Evolutionary conservation across 345 rosid species (phyloP).

Genomic region (Kandelia obovata): DNA sequence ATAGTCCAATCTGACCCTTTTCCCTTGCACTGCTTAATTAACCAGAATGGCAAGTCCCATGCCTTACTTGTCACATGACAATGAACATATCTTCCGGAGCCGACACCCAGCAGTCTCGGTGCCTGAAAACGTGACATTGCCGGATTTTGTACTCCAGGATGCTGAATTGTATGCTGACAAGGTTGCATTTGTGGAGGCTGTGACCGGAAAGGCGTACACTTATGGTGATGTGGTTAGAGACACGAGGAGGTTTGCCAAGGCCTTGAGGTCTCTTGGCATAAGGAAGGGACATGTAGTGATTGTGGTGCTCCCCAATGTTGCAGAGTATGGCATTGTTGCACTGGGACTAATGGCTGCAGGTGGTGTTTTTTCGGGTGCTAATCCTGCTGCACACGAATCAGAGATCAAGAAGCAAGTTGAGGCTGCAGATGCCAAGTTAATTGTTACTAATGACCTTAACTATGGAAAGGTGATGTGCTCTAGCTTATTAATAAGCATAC

Average conservation of each 20-base stretch:
- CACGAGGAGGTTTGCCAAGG: slow-evolving; percentile 66
- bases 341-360: slow-evolving; percentile 93
- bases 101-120: slow-evolving; percentile 53
- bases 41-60: slow-evolving; percentile 20
- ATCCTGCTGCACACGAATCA: slow-evolving; percentile 67
- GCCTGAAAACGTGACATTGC: slow-evolving; percentile 59
- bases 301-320: slow-evolving; percentile 80
- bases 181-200: slow-evolving; percentile 81
- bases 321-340: slow-evolving; percentile 78
- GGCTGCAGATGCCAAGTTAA: slow-evolving; percentile 75
- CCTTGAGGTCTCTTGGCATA: slow-evolving; percentile 70
- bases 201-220: slow-evolving; percentile 64
- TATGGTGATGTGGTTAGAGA: slow-evolving; percentile 66
- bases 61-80: slow-evolving; percentile 6
- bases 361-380: slow-evolving; percentile 84
- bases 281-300: slow-evolving; percentile 79
- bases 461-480: slow-evolving; percentile 53
- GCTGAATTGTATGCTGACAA: slow-evolving; percentile 62
- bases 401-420: slow-evolving; percentile 83
- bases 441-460: slow-evolving; percentile 55
- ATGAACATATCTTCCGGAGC: slow-evolving; percentile 62
- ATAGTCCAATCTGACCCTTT: slow-evolving; percentile 6
- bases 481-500: neutral
- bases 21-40: neutral
- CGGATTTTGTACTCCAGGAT: slow-evolving; percentile 79